A percentile compares a stretch with the other conserved stretches of the same genome.
Conservation (phyloP, 345 rosid species). For the Populus ilicifolia region DNA sequence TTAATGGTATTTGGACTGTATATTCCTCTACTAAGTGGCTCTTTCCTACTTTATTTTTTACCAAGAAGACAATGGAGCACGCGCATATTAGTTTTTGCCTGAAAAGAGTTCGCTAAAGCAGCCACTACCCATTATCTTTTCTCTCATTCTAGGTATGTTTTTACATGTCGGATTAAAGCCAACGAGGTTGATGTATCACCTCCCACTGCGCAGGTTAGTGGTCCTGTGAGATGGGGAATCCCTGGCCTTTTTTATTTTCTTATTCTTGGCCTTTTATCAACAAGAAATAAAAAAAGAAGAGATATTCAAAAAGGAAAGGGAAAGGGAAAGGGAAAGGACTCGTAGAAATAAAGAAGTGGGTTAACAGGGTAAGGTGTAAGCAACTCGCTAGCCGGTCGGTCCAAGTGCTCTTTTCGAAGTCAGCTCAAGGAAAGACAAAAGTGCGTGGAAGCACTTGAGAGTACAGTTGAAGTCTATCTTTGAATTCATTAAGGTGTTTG, state of each 20-base stretch:
- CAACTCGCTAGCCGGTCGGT: slow-evolving; percentile 4
- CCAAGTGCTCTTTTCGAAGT: neutral
- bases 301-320: neutral
- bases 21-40: neutral
- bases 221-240: neutral
- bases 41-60: neutral
- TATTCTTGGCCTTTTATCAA: neutral
- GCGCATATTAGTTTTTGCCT: slow-evolving; percentile 30
- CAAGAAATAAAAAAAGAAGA: neutral
- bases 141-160: neutral
- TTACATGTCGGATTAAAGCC: neutral
- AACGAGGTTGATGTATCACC: slow-evolving; percentile 1
- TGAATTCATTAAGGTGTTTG: neutral
- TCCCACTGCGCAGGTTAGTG: slow-evolving; percentile 16
- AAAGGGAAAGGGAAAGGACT: neutral
- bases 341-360: neutral
- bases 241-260: neutral
- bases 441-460: neutral
- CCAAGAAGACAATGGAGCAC: slow-evolving; percentile 18
- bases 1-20: neutral
- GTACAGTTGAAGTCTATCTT: neutral
- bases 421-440: neutral
- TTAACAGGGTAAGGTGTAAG: no score
- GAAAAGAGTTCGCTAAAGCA: slow-evolving; percentile 10
- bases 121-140: slow-evolving; percentile 3